Percentiles rank a stretch among this genome's conserved stretches.
Conservation (phyloP, 2,329 filamentous ascomycete species). For the Cladosporium sp. region DNA sequence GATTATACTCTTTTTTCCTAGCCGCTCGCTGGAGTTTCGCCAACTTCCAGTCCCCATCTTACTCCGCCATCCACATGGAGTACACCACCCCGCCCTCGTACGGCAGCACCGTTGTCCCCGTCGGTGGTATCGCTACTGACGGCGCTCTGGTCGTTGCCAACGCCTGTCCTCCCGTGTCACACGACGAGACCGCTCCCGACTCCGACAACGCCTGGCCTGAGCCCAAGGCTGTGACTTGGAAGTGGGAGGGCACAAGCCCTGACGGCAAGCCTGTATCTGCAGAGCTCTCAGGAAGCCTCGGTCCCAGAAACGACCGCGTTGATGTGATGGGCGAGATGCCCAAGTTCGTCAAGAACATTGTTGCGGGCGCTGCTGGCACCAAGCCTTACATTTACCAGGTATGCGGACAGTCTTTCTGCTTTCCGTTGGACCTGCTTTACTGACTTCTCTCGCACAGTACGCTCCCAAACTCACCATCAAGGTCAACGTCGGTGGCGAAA, state of each 20-base stretch:
- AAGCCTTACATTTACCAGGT: conserved; percentile 98
- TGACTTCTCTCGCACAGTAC: conserved; percentile 53
- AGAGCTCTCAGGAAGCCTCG: conserved; percentile 64
- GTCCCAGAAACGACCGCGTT: conserved; percentile 70
- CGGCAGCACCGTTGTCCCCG: conserved; percentile 74
- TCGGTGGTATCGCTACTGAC: conserved; percentile 78
- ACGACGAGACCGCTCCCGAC: conserved; percentile 69
- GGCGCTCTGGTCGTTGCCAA: conserved; percentile 75
- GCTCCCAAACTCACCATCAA: conserved; percentile 70
- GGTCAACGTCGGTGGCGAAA: conserved; percentile 77
- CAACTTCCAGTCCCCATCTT: conserved; percentile 81
- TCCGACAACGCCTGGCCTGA: conserved; percentile 83
- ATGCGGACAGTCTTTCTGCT: conserved; percentile 45
- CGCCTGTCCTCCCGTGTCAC: conserved; percentile 57
- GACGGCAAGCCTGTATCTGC: conserved; percentile 72
- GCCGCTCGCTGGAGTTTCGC: conserved; percentile 89
- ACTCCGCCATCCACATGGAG: conserved; percentile 92
- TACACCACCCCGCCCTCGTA: conserved; percentile 93
- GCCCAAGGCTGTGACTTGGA: conserved; percentile 68
- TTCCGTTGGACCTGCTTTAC: conserved; percentile 38
- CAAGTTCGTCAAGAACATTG: conserved; percentile 90
- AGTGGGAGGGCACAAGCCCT: conserved; percentile 73
- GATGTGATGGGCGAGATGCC: conserved; percentile 98
- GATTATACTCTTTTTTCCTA: conserved; percentile 25
- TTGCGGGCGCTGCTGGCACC: conserved; percentile 81